Evolutionary conservation across 345 rosid species (phyloP).

Genomic region (Firmiana major): DNA sequence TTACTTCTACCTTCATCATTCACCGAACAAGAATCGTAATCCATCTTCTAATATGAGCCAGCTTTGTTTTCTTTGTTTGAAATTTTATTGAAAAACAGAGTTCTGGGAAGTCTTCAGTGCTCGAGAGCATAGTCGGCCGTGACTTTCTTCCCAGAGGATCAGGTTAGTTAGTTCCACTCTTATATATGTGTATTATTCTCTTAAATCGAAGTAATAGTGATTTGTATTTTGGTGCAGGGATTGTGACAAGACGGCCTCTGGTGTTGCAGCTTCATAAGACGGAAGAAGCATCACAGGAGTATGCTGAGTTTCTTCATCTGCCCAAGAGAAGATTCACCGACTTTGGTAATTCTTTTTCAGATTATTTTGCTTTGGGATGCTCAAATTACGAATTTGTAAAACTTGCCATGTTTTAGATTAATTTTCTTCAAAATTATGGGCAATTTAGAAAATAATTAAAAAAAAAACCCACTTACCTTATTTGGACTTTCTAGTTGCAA

Average conservation of each 20-base stretch:
- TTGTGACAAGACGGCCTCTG: constrained; percentile 67
- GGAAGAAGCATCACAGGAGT: constrained; percentile 41
- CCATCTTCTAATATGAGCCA: not conserved
- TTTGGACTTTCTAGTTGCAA: not conserved
- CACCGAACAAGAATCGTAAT: too few relatives aligned
- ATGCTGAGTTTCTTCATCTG: constrained; percentile 68
- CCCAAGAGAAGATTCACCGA: constrained; percentile 44
- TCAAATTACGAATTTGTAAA: not conserved
- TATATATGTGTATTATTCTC: not conserved
- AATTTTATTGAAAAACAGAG: constrained; percentile 31
- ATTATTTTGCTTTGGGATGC: not conserved
- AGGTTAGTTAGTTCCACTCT: constrained; percentile 24
- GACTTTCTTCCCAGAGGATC: constrained; percentile 74
- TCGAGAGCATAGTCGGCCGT: constrained; percentile 68
- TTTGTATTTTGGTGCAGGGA: constrained; percentile 34
- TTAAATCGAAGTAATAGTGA: not conserved
- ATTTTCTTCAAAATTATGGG: not conserved
- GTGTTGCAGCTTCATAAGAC: constrained; percentile 63
- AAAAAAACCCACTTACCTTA: not conserved
- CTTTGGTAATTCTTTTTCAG: constrained; percentile 25
- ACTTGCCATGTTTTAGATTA: not conserved
- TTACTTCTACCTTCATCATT: not conserved
- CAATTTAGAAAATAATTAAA: not conserved
- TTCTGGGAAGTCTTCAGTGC: constrained; percentile 66
- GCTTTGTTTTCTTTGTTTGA: not conserved